Evolutionary conservation across 257 asterid genomes (phyloP), one percentile per base, ranked within the genome.

Genomic region (Petunia secreta): DNA sequence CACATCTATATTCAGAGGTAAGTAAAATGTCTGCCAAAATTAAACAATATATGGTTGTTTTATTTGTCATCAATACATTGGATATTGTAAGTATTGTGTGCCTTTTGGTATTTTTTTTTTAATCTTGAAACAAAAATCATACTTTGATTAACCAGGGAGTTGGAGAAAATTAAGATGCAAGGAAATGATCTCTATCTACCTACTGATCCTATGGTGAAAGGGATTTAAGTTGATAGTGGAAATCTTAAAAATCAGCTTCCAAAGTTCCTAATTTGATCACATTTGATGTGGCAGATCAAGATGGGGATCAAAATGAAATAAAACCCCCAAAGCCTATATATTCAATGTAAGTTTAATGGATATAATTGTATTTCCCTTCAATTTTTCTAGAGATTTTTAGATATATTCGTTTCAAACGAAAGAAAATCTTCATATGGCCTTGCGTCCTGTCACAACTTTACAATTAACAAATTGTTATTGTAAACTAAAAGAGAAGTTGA

Each of bases 201-300:
- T 85, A 93, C 98, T 82, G 98, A 96, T 65, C 92, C 91, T 79
- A 86, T 93, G 75, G 97, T 93, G 75, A 89, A 92, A 77, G 94
- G 98, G 77, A 93, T 94, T 83, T 91, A 89, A 86, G 89, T 89
- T 80, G 96, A 94, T 79, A 94, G 98, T 87, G 98, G 98, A 82
- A 88, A 91, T 83, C 98, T 59, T 85, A 92, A 84, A 98, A 94
- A 79, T 94, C 98, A 83, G 98, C 98, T 10, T 97, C 98, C 62
- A 94, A 93, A 88, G 98, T 94, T 80, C 98, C 98, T 76, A 94
- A 92, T 75, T 92, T 91, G 98, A 93, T 94, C 85, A 93, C 98
- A 79, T 94, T 94, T 84, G 87, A 94, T 86, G 98, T 94, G 85
- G 92, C 88, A 76, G 98, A 93, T 83, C 25, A 25, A 25, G 25